Percentiles rank a stretch among this genome's conserved stretches.
Evolutionary conservation across 352 stramenopile species (phyloP).

Genomic region (Globisporangium orthogonon): DNA sequence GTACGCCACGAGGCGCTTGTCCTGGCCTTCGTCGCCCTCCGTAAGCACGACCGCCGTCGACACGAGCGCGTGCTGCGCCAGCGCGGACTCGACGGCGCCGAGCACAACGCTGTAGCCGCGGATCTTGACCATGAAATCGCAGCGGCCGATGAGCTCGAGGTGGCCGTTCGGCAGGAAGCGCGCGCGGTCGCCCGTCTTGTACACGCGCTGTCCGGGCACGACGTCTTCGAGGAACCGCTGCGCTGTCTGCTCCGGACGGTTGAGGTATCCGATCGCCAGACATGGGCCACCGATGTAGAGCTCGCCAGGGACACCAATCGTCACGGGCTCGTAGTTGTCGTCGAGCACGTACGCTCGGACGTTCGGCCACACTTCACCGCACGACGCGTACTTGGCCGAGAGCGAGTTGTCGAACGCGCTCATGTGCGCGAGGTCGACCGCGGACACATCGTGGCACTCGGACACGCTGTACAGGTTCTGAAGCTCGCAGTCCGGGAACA

Average conservation of each 20-base stretch:
- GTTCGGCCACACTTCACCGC: slow-evolving; percentile 83
- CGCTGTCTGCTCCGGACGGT: slow-evolving; percentile 66
- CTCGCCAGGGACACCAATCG: slow-evolving; percentile 64
- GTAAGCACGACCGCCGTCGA: slow-evolving; percentile 89
- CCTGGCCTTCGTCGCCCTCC: slow-evolving; percentile 73
- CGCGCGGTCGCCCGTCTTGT: slow-evolving; percentile 90
- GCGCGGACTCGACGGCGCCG: slow-evolving; percentile 86
- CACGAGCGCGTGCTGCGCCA: slow-evolving; percentile 80
- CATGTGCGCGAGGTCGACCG: slow-evolving; percentile 71
- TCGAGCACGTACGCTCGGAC: slow-evolving; percentile 74
- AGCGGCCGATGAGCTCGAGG: slow-evolving; percentile 90
- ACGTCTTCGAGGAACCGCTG: slow-evolving; percentile 73
- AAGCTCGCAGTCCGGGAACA: slow-evolving; percentile 82
- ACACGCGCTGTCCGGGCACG: slow-evolving; percentile 72
- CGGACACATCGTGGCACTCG: slow-evolving; percentile 91
- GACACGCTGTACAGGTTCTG: slow-evolving; percentile 93
- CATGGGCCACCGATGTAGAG: slow-evolving; percentile 86
- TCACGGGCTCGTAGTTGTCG: slow-evolving; percentile 54
- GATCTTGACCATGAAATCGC: slow-evolving; percentile 96
- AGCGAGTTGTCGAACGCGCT: slow-evolving; percentile 65
- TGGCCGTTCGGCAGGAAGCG: slow-evolving; percentile 87
- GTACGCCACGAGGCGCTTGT: slow-evolving; percentile 92
- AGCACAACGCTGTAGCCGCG: slow-evolving; percentile 93
- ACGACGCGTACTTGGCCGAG: slow-evolving; percentile 85
- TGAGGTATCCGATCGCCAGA: slow-evolving; percentile 82